Base-by-base conservation (phyloP, 805 yeast species). In the Yarrowia yakushimensis region DNA sequence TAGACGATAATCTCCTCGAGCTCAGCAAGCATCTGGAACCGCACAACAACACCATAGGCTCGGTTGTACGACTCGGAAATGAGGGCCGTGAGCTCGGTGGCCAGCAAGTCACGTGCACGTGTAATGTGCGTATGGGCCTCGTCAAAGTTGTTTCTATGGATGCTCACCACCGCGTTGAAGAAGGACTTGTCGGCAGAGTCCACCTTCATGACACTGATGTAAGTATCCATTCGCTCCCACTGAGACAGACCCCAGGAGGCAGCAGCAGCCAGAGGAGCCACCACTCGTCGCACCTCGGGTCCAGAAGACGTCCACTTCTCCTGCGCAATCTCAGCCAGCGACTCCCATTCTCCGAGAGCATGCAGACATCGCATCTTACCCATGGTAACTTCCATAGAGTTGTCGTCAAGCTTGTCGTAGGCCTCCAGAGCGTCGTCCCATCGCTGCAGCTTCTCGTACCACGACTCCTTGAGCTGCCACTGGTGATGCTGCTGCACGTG, bases 321-420 rank as follows among this genome's bases (percentile, higher is more conserved):
- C 67, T 85, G 86, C 0, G 97, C 97, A 62, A 94, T 76, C 65
- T 87, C 88, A 11, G 96, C 86, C 23, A 96, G 78, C 67, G 87
- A 88, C 66, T 93, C 98, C 98, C 99, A 96, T 74, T 94, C 97
- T 54, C 99, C 99, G n/a, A 94, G 78, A 0, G 99, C 99, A 76
- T 94, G 97, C 65, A 93, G 78, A 74, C 98, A 92, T 74, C 98
- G 82, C 97, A 94, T 90, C 71, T 93, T 92, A 77, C 99, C 99
- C 92, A 93, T 86, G 5, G 93, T 88, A 0, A 91, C 86, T 66
- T 93, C 98, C 77, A 88, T 83, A 28, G 90, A 85, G 25, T 74
- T 73, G 46, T 69, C 69, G 67, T 85, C 93, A 70, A 97, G 81
- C 68, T 86, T 89, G 67, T 86, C 86, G 72, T 94, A 94, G 0